Evolutionary conservation across 2,329 filamentous ascomycete genomes (phyloP).

Genomic region (Exophiala bonariae): DNA sequence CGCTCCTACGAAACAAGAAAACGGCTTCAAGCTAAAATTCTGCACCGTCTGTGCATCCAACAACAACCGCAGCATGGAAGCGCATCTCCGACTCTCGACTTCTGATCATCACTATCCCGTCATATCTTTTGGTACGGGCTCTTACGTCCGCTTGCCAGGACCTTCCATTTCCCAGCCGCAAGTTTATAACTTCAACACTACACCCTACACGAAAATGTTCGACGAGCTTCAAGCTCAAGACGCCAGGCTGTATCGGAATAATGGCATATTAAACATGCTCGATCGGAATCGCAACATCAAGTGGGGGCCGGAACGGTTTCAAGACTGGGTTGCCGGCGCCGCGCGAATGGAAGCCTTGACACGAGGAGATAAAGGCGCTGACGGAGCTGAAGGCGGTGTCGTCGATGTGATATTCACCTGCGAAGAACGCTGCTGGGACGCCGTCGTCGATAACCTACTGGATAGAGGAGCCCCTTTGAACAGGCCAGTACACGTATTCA

Average conservation of each 20-base stretch:
- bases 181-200: slow-evolving; percentile 97
- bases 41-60: slow-evolving; percentile 99
- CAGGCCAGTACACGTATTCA: slow-evolving; percentile 93
- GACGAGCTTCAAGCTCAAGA: slow-evolving; percentile 87
- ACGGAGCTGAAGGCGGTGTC: slow-evolving; percentile 81
- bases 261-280: slow-evolving; percentile 94
- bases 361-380: slow-evolving; percentile 70
- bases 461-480: slow-evolving; percentile 84
- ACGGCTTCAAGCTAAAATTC: slow-evolving; percentile 86
- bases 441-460: slow-evolving; percentile 89
- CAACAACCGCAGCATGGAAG: slow-evolving; percentile 99
- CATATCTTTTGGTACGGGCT: slow-evolving; percentile 96
- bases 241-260: slow-evolving; percentile 80
- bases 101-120: slow-evolving; percentile 87
- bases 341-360: slow-evolving; percentile 73
- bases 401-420: slow-evolving; percentile 96
- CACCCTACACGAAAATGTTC: slow-evolving; percentile 93
- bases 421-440: slow-evolving; percentile 97
- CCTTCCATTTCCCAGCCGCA: slow-evolving; percentile 91
- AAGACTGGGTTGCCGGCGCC: slow-evolving; percentile 90
- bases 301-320: slow-evolving; percentile 94
- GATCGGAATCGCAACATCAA: slow-evolving; percentile 89
- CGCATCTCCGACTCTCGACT: slow-evolving; percentile 86
- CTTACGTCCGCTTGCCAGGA: slow-evolving; percentile 87
- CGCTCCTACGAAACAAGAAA: slow-evolving; percentile 14